Percentiles rank a stretch among this genome's conserved stretches.
Evolutionary conservation across 352 stramenopile species (phyloP).

Genomic region (Pythium sukuiense): DNA sequence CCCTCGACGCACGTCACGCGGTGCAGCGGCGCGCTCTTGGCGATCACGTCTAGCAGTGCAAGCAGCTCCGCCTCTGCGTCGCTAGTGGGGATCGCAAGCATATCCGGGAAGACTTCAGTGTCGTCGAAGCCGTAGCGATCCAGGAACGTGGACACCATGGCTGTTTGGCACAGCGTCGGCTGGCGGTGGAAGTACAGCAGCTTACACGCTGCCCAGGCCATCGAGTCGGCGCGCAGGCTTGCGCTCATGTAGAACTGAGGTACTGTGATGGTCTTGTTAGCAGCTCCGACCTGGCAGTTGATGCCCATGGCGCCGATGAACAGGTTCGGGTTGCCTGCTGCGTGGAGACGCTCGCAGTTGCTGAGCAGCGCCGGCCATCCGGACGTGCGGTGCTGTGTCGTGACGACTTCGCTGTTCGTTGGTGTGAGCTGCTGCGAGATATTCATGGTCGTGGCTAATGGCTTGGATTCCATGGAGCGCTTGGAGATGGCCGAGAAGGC

Average conservation of each 20-base stretch:
- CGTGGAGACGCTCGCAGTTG: slow-evolving; percentile 10
- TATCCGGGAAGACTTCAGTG: slow-evolving; percentile 25
- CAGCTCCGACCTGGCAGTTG: slow-evolving; percentile 14
- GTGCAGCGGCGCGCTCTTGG: slow-evolving; percentile 4
- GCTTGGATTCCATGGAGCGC: slow-evolving; percentile 9
- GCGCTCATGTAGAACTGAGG: slow-evolving; percentile 16
- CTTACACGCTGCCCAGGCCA: slow-evolving; percentile 22
- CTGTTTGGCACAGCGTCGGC: slow-evolving; percentile 1
- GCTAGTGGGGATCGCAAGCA: slow-evolving; percentile 25
- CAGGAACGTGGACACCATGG: slow-evolving; percentile 14
- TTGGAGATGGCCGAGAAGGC: slow-evolving; percentile 34
- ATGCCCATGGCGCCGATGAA: slow-evolving; percentile 21
- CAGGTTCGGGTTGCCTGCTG: background rate
- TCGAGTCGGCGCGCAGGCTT: slow-evolving; percentile 18
- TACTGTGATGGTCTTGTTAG: background rate
- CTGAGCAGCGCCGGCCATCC: slow-evolving; percentile 16
- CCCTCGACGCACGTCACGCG: slow-evolving; percentile 20
- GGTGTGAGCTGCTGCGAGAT: background rate
- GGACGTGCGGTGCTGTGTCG: slow-evolving; percentile 8
- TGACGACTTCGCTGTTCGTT: background rate
- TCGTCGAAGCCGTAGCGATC: slow-evolving; percentile 37
- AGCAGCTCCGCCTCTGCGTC: slow-evolving; percentile 21
- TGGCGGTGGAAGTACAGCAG: slow-evolving; percentile 14
- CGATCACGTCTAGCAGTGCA: slow-evolving; percentile 17
- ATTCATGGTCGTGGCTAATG: slow-evolving; percentile 6